Evolutionary conservation across 345 rosid species (phyloP).

Genomic region (Schrenkiella parvula): DNA sequence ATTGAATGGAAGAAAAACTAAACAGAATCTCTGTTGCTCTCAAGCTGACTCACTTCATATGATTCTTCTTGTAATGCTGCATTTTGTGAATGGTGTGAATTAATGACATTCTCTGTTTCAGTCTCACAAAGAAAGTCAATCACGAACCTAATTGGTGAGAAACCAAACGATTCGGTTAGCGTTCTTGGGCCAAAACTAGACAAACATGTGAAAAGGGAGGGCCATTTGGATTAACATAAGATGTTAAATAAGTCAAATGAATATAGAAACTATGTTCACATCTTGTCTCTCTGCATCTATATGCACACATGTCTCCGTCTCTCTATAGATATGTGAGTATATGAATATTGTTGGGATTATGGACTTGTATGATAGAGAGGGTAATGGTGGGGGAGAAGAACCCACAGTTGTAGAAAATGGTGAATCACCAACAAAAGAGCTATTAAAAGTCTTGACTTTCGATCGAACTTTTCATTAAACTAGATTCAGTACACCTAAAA

Average conservation of each 20-base stretch:
- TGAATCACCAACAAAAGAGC: neutral
- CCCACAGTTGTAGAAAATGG: neutral
- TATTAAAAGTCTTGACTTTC: constrained; percentile 1
- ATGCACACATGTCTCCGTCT: neutral
- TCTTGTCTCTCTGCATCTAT: neutral
- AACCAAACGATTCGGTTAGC: constrained; percentile 13
- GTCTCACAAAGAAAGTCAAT: neutral
- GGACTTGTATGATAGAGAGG: neutral
- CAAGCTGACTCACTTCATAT: constrained; percentile 5
- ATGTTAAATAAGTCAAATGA: constrained; percentile 6
- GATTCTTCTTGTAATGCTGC: neutral
- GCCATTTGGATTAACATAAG: neutral
- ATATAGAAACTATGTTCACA: neutral
- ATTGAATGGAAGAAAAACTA: neutral
- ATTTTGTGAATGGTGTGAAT: constrained; percentile 15
- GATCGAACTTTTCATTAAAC: neutral
- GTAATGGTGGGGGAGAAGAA: constrained; percentile 11
- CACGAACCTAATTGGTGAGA: constrained; percentile 13
- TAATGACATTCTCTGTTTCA: constrained; percentile 4
- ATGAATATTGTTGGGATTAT: neutral
- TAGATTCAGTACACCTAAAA: constrained; percentile 23
- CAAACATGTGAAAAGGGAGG: neutral
- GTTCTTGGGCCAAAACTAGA: neutral
- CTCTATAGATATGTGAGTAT: neutral
- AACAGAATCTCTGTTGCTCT: neutral